These are phyloP conservation scores for Phytopythium chamaehyphon DNA, from an alignment of 352 stramenopile species.

Conservation along the genomic window DNA sequence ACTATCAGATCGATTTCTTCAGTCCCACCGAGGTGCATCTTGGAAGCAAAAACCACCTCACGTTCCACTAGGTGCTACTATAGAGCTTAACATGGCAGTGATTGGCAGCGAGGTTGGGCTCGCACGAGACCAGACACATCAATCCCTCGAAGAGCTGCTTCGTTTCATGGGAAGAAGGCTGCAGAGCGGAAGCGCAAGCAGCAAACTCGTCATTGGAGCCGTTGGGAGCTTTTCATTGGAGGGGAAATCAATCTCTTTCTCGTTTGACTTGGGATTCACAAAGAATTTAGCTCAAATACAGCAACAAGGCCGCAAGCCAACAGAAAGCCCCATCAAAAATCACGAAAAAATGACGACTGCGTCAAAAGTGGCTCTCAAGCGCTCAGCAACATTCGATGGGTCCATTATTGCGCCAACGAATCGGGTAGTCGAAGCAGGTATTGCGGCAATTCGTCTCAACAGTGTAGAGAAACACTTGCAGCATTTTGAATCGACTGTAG, in stretches of 20 bases:
- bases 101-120: constrained; percentile 35
- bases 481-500: too few relatives aligned
- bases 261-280: constrained; percentile 35
- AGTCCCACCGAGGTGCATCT: constrained; percentile 21
- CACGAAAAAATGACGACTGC: neutral
- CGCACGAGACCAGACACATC: constrained; percentile 34
- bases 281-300: neutral
- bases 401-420: constrained; percentile 1
- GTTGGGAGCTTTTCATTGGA: constrained; percentile 42
- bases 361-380: constrained; percentile 8
- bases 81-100: constrained; percentile 46
- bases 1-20: constrained; percentile 45
- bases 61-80: constrained; percentile 30
- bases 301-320: too few relatives aligned
- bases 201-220: constrained; percentile 23
- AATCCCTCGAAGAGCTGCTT: constrained; percentile 39
- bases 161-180: constrained; percentile 39
- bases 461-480: too few relatives aligned
- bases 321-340: too few relatives aligned
- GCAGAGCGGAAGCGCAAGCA: constrained; percentile 16
- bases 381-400: constrained; percentile 16
- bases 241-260: constrained; percentile 36
- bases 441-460: neutral
- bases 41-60: constrained; percentile 39
- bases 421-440: too few relatives aligned